Evolutionary conservation across 495 filamentous ascomycete species (phyloP), one percentile per base, ranked within the genome.

Genomic region (Paragyromitra xinjiangensis): DNA sequence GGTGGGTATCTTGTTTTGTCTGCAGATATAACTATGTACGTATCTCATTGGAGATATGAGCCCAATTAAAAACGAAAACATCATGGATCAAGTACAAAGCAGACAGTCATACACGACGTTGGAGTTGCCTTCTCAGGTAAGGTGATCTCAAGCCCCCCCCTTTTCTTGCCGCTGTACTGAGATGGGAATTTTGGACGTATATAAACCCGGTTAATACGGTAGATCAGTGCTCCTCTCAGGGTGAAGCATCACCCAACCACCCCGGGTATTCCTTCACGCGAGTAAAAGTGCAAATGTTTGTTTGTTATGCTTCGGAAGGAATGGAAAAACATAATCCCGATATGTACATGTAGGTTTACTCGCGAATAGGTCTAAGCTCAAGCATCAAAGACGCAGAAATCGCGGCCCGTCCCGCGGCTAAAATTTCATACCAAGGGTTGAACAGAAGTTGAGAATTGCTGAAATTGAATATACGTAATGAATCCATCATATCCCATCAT

Each of bases 301-400:
- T 65, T 65, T 45, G 42, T 8, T 65, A n/a, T n/a, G 64, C 45
- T 66, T 5, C 16, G 8, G 45, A 14, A 50, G 34, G 14, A 66
- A 29, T 51, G 26, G 26, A 53, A 66, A 56, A 56, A 56, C 53
- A 26, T 56, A 11, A 4, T 68, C 24, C 9, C 64, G n/a, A 5
- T 53, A 9, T 40, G 48, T 9, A 39, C 45, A 34, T n/a, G 48
- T 67, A 39, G 6, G 48, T 22, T 24, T 9, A 73, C 24, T 2
- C 37, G 37, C 29, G n/a, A 69, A 56, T 9, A 14, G 19, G 4
- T 11, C 26, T 39, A 14, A 37, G 58, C 29, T 42, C 19, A 16
- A 34, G 14, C 14, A n/a, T 16, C 26, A 9, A 58, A 51, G 29
- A 61, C 14, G 6, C 64, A 37, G 19, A 24, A 48, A 50, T 61